phyloP scores from a whole-genome alignment of 2,329 filamentous ascomycete species.

The Basipetospora chlamydospora region DNA sequence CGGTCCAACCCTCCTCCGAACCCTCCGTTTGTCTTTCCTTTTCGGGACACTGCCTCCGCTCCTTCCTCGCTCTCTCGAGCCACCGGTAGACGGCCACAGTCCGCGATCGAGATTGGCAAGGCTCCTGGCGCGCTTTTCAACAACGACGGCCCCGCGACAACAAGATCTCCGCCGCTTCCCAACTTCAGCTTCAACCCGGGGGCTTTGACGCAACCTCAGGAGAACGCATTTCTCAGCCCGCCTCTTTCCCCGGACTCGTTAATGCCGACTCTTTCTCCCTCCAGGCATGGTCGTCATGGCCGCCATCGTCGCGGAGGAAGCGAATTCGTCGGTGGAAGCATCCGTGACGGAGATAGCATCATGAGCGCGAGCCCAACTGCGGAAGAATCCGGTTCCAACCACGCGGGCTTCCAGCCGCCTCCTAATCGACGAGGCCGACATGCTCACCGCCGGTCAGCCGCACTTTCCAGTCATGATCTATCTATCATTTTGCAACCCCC shows the following conservation, averaged over 20 bases:
- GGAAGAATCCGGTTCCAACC: conserved; percentile 39
- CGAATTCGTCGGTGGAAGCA: conserved; percentile 70
- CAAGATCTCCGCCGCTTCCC: conserved; percentile 27
- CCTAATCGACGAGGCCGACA: conserved; percentile 49
- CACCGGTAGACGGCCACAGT: conserved; percentile 35
- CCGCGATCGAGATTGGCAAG: conserved; percentile 32
- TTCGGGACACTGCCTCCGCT: conserved; percentile 27
- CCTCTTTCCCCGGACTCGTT: conserved; percentile 39
- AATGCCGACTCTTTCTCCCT: conserved; percentile 36
- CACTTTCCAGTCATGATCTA: conserved; percentile 74
- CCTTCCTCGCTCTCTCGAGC: conserved; percentile 33
- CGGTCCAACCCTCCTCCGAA: conserved; percentile 35
- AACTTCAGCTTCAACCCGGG: conserved; percentile 44
- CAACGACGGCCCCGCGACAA: background rate
- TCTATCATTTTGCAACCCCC: conserved; percentile 50
- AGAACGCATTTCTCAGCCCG: conserved; percentile 31
- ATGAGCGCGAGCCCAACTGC: conserved; percentile 60
- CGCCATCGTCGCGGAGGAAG: conserved; percentile 70
- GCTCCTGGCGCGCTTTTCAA: background rate
- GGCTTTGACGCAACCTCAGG: conserved; percentile 19
- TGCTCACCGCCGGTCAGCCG: conserved; percentile 65
- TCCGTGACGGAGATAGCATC: conserved; percentile 41
- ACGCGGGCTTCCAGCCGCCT: conserved; percentile 38
- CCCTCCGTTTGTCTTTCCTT: conserved; percentile 50
- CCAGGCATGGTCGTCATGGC: conserved; percentile 50